phyloP scores from a whole-genome alignment of 768 basidiomycete genomes.

The Termitomyces sp. region DNA sequence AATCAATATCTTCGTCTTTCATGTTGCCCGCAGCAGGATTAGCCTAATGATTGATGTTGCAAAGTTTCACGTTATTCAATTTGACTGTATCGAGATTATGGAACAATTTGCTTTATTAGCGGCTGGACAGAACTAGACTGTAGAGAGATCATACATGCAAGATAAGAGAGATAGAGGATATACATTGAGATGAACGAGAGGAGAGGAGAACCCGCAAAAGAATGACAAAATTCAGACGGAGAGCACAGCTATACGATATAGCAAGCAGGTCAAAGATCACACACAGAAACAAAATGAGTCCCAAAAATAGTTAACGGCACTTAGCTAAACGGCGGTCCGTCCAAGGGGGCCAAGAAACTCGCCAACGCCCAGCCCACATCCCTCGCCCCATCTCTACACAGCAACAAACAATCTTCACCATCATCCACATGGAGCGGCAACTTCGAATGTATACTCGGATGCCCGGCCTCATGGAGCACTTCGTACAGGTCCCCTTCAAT shows the following conservation, averaged over 20 bases:
- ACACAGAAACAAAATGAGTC: neutral
- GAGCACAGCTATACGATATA: neutral
- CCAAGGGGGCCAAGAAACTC: conserved; percentile 68
- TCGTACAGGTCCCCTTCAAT: conserved; percentile 54
- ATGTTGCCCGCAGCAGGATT: neutral
- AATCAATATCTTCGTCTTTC: neutral
- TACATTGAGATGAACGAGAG: neutral
- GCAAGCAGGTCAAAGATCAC: neutral
- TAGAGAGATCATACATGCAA: neutral
- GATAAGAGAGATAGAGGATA: neutral
- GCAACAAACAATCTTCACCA: conserved; percentile 72
- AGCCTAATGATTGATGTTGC: neutral
- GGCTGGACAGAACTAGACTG: neutral
- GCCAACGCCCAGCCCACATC: conserved; percentile 78
- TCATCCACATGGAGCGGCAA: conserved; percentile 74
- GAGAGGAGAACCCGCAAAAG: neutral
- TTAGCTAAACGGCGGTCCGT: conserved; percentile 6
- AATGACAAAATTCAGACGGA: neutral
- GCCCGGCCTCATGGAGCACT: conserved; percentile 71
- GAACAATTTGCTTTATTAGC: neutral
- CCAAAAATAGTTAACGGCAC: neutral
- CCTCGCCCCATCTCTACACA: conserved; percentile 52
- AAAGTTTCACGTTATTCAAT: neutral
- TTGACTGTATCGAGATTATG: neutral
- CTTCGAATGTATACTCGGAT: conserved; percentile 67